Percentiles rank a stretch among this genome's conserved stretches.
Evolutionary conservation across 345 rosid species (phyloP).

Genomic region (Noccaea caerulescens): DNA sequence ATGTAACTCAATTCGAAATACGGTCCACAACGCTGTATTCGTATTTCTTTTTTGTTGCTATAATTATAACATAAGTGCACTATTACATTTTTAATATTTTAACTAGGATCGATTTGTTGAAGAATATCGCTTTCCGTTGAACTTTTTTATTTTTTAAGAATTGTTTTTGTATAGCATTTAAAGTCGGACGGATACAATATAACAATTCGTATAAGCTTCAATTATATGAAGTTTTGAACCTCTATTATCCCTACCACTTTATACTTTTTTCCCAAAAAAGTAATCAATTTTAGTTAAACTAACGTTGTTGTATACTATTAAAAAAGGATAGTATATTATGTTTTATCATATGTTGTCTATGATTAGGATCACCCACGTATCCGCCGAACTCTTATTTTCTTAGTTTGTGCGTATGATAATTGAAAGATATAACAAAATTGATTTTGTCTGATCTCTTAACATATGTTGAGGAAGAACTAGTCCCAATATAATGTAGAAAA

Average conservation of each 20-base stretch:
- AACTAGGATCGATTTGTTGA: conserved; percentile 34
- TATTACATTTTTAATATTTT: conserved; percentile 2
- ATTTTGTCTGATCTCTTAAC: conserved; percentile 28
- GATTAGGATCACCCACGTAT: conserved; percentile 30
- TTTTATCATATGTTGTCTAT: conserved; percentile 11
- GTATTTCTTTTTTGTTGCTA: neutral
- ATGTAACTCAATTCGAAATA: conserved; percentile 36
- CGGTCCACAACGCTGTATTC: conserved; percentile 39
- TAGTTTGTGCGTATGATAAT: conserved; percentile 33
- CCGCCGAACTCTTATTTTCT: neutral
- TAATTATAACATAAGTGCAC: neutral
- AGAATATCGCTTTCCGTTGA: conserved; percentile 35
- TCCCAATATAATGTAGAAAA: neutral
- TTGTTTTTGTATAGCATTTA: conserved; percentile 10
- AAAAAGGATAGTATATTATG: neutral
- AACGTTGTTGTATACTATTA: conserved; percentile 1
- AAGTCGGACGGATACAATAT: conserved; percentile 31
- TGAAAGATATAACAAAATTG: conserved; percentile 23
- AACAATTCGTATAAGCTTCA: conserved; percentile 12
- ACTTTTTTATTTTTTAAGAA: neutral
- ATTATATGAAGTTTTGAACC: conserved; percentile 37
- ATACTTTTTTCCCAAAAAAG: neutral
- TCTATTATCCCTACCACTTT: conserved; percentile 16
- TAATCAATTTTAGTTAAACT: conserved; percentile 2
- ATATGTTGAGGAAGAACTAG: conserved; percentile 20